Evolutionary conservation across 495 filamentous ascomycete species (phyloP).

Genomic region (Penicillium bovifimosum): DNA sequence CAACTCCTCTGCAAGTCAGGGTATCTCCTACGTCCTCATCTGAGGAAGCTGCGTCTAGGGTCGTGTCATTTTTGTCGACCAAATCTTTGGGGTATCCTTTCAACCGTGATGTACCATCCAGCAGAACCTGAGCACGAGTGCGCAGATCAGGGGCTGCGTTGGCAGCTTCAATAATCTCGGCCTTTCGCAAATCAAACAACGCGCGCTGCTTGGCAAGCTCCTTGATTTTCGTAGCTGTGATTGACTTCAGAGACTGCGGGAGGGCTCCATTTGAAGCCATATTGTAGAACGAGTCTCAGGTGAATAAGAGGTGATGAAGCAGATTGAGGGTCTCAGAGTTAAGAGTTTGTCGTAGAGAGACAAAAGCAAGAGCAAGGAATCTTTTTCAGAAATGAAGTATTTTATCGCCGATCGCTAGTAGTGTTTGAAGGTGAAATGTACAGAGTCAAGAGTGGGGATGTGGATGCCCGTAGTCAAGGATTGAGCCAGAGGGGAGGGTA

Average conservation of each 20-base stretch:
- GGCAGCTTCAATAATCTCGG: constrained; percentile 29
- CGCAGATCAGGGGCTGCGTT: constrained; percentile 22
- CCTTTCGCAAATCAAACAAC: constrained; percentile 43
- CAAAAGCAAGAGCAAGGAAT: background rate
- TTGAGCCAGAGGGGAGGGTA: too few relatives aligned
- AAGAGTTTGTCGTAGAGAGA: background rate
- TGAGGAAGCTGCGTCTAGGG: constrained; percentile 23
- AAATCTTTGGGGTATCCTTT: constrained; percentile 34
- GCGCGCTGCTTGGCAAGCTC: constrained; percentile 56
- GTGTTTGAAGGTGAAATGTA: background rate
- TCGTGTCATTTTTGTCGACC: constrained; percentile 32
- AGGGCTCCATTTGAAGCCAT: constrained; percentile 37
- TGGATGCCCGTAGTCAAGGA: background rate
- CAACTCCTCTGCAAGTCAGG: constrained; percentile 9
- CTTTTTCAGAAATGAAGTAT: too few relatives aligned
- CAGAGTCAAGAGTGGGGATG: background rate
- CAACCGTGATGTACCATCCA: constrained; percentile 38
- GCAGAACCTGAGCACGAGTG: constrained; percentile 26
- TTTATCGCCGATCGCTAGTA: too few relatives aligned
- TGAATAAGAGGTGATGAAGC: background rate
- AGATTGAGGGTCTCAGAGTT: background rate
- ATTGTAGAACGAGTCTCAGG: background rate
- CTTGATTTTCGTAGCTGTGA: constrained; percentile 59
- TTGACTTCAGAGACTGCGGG: constrained; percentile 58
- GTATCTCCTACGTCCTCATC: constrained; percentile 8